Conservation (phyloP, 306 rosid genomes). For the Citrullus amarus region DNA sequence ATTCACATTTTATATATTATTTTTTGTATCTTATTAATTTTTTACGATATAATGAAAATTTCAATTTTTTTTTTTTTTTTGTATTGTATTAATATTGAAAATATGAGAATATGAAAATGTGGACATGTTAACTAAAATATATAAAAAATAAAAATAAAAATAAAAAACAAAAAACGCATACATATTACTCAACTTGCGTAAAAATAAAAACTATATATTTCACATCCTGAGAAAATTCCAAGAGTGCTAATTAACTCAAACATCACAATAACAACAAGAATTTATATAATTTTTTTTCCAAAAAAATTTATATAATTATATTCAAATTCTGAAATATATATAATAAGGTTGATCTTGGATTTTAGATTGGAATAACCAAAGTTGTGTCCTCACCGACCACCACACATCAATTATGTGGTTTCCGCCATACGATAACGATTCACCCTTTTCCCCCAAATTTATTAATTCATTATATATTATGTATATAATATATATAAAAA, state of each 20-base stretch:
- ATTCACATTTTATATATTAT: too few relatives aligned
- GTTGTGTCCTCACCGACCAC: conserved; percentile 13
- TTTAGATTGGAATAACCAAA: neutral
- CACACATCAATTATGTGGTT: conserved; percentile 11
- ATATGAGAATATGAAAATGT: too few relatives aligned
- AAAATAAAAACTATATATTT: neutral
- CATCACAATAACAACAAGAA: neutral
- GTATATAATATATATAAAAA: neutral
- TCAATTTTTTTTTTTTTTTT: too few relatives aligned
- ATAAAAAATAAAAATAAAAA: too few relatives aligned
- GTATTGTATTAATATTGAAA: too few relatives aligned
- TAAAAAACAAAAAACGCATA: too few relatives aligned
- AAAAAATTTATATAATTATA: neutral
- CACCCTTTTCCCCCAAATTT: too few relatives aligned
- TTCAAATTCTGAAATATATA: neutral
- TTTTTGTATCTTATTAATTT: too few relatives aligned
- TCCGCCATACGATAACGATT: conserved; percentile 4
- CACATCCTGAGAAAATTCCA: neutral
- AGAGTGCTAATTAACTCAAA: neutral
- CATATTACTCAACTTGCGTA: neutral
- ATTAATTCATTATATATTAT: neutral
- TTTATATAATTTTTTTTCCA: neutral
- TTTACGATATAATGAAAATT: too few relatives aligned
- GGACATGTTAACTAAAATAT: too few relatives aligned
- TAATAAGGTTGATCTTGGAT: neutral